Evolutionary conservation across 768 basidiomycete species (phyloP).

Genomic region (Fistulinella prunicolor): DNA sequence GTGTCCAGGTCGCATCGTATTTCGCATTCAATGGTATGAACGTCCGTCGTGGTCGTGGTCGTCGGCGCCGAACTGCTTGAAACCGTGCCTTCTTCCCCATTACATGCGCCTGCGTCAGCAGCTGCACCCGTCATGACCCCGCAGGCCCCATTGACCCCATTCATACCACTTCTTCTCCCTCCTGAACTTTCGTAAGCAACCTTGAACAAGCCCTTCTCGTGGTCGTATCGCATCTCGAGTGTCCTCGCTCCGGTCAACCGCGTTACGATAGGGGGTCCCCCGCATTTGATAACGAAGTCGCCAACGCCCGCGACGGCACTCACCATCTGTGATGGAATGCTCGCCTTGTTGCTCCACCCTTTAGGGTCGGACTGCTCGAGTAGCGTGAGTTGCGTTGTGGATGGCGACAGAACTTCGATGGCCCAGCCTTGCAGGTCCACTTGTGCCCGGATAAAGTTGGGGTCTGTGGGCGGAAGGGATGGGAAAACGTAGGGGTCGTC

Average conservation of each 20-base stretch:
- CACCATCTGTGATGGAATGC: conserved; percentile 93
- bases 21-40: conserved; percentile 78
- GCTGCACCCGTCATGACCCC: not conserved
- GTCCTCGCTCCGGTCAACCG: conserved; percentile 76
- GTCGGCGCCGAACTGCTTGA: not conserved
- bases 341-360: conserved; percentile 90
- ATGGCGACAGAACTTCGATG: conserved; percentile 92
- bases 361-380: conserved; percentile 97
- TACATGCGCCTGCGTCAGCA: conserved; percentile 7
- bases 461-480: conserved; percentile 59
- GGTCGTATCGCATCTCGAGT: conserved; percentile 77
- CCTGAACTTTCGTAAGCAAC: conserved; percentile 78
- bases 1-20: conserved; percentile 89
- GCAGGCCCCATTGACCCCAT: conserved; percentile 20
- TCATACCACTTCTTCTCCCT: conserved; percentile 39
- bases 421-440: conserved; percentile 99
- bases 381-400: conserved; percentile 88
- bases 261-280: conserved; percentile 91
- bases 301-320: conserved; percentile 85
- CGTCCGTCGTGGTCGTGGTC: conserved; percentile 16
- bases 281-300: conserved; percentile 93
- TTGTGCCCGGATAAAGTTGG: conserved; percentile 85
- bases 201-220: conserved; percentile 76
- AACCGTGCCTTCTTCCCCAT: conserved; percentile 14
- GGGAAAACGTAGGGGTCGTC: conserved; percentile 89